Conservation (phyloP, 2,329 filamentous ascomycete genomes). For the Cytospora schulzeri region DNA sequence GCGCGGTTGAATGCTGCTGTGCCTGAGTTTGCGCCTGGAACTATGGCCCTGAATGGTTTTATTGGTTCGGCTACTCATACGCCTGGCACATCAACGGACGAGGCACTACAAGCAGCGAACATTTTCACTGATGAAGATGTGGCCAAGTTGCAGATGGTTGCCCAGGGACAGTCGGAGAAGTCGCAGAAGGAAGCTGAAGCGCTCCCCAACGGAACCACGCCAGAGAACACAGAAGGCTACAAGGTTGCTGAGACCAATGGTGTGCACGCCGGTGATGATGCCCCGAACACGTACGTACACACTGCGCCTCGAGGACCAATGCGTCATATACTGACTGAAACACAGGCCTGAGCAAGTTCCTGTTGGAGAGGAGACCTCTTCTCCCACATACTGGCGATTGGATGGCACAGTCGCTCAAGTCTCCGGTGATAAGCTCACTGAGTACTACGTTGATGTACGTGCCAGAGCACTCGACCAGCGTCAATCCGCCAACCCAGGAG, state of each 20-base stretch:
- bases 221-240: constrained; percentile 5
- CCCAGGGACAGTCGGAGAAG: constrained; percentile 21
- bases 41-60: neutral
- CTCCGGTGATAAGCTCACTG: constrained; percentile 27
- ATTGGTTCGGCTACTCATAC: neutral
- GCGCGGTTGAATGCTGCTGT: constrained; percentile 64
- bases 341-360: constrained; percentile 23
- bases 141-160: constrained; percentile 35
- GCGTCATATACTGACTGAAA: constrained; percentile 17
- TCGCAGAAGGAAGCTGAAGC: constrained; percentile 1
- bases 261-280: constrained; percentile 11
- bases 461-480: constrained; percentile 44
- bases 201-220: constrained; percentile 21
- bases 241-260: constrained; percentile 21
- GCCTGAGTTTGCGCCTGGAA: constrained; percentile 59
- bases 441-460: constrained; percentile 41
- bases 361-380: constrained; percentile 14
- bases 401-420: constrained; percentile 21
- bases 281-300: constrained; percentile 19
- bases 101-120: constrained; percentile 36
- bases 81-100: constrained; percentile 3
- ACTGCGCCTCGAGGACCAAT: neutral
- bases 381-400: constrained; percentile 18
- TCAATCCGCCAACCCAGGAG: constrained; percentile 36
- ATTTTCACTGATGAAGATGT: constrained; percentile 38